phyloP scores from a whole-genome alignment of 441 rosid species.

The Macaranga tanarius region DNA sequence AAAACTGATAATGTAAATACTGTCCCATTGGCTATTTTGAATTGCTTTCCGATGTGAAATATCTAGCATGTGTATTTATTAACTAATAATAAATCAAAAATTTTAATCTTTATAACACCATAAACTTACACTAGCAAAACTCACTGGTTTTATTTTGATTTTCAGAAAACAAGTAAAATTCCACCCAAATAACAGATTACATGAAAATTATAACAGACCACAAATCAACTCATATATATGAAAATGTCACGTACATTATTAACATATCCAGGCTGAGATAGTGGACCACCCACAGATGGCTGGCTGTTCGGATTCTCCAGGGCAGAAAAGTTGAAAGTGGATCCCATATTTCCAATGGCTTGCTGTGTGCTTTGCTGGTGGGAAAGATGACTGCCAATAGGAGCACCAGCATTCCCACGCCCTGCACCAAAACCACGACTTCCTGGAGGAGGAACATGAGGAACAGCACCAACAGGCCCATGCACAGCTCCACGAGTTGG shows the following conservation, averaged over 20 bases:
- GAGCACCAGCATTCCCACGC: constrained; percentile 72
- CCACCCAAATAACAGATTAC: not conserved
- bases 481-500: constrained; percentile 85
- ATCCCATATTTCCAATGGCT: constrained; percentile 77
- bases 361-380: constrained; percentile 85
- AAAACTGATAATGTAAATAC: not conserved
- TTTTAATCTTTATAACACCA: not conserved
- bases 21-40: not conserved
- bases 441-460: constrained; percentile 90
- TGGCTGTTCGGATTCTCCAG: constrained; percentile 88
- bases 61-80: too few species aligned
- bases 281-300: constrained; percentile 87
- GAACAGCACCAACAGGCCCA: constrained; percentile 94
- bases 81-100: not conserved
- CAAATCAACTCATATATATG: not conserved
- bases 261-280: constrained; percentile 94
- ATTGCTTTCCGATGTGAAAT: not conserved
- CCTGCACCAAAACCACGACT: constrained; percentile 91
- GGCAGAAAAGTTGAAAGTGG: constrained; percentile 63
- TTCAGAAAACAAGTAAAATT: not conserved
- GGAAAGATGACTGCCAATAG: constrained; percentile 83
- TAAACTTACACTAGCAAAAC: not conserved
- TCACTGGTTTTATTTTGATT: not conserved
- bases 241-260: constrained; percentile 42
- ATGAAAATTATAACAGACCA: not conserved